Evolutionary conservation across 1,284 basidiomycete species (phyloP).

Genomic region (Cryptococcus sp.): DNA sequence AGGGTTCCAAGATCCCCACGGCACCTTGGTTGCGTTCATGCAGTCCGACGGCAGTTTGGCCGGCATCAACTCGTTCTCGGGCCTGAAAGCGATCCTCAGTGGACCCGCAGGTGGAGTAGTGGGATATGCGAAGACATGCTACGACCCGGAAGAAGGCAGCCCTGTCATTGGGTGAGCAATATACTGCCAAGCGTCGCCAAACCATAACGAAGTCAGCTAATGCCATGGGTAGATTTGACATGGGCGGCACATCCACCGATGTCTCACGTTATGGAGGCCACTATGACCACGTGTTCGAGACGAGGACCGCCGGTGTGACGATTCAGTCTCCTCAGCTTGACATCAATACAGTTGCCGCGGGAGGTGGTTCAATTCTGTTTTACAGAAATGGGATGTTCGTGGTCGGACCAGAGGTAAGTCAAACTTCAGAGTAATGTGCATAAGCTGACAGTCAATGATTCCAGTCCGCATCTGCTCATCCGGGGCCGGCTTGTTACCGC

Average conservation of each 20-base stretch:
- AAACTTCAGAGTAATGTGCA: conserved; percentile 4
- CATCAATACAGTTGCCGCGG: conserved; percentile 52
- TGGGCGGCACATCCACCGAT: conserved; percentile 54
- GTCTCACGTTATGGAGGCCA: conserved; percentile 60
- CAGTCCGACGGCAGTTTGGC: conserved; percentile 54
- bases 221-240: conserved; percentile 51
- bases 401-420: conserved; percentile 32
- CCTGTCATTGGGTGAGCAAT: conserved; percentile 24
- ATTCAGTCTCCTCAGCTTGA: conserved; percentile 37
- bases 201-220: no score
- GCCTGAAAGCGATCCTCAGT: conserved; percentile 42
- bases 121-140: conserved; percentile 52
- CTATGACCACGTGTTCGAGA: conserved; percentile 53
- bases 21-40: conserved; percentile 54
- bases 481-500: conserved; percentile 48
- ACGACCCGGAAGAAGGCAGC: conserved; percentile 34
- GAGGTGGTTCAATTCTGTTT: conserved; percentile 50
- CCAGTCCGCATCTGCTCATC: conserved; percentile 39
- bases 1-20: conserved; percentile 39
- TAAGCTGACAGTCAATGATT: conserved; percentile 32
- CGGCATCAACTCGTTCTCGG: conserved; percentile 28
- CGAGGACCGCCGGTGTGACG: conserved; percentile 75
- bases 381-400: conserved; percentile 48
- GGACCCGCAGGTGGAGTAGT: conserved; percentile 60
- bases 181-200: not conserved